A percentile compares a stretch with the other conserved stretches of the same genome.
Evolutionary conservation across 371 early-diverging fungal species (phyloP).

Genomic region (Mucor indicus): DNA sequence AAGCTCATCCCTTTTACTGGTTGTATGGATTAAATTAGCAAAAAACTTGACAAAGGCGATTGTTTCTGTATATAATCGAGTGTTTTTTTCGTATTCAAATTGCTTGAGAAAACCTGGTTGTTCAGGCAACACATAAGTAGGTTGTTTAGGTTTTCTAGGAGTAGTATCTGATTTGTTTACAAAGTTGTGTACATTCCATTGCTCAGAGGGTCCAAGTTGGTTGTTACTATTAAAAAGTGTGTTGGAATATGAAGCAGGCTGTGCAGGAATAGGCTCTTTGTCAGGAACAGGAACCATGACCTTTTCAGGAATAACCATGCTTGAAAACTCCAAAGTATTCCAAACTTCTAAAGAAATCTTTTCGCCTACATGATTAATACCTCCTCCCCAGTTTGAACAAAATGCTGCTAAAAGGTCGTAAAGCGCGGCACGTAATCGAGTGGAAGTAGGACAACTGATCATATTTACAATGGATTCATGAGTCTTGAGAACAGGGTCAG

Average conservation of each 20-base stretch:
- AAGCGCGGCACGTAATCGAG: conserved; percentile 17
- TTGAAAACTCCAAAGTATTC: conserved; percentile 23
- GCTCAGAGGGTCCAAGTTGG: background rate
- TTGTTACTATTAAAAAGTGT: background rate
- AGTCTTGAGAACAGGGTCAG: conserved; percentile 4
- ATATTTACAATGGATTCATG: conserved; percentile 19
- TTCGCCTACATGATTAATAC: conserved; percentile 18
- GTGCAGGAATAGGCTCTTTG: background rate
- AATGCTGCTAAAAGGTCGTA: conserved; percentile 27
- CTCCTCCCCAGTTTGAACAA: conserved; percentile 34
- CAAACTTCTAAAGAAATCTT: conserved; percentile 23
- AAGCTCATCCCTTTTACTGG: conserved; percentile 29
- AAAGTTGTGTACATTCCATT: background rate
- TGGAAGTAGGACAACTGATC: conserved; percentile 25
- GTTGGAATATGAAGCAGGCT: background rate
- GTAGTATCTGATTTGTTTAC: background rate
- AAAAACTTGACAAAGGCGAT: conserved; percentile 73
- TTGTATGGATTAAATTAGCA: conserved; percentile 64
- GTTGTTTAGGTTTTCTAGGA: background rate
- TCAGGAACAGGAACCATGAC: too few relatives aligned
- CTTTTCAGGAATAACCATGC: conserved; percentile 23
- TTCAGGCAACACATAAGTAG: conserved; percentile 5
- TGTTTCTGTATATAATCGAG: conserved; percentile 79
- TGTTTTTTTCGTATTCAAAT: conserved; percentile 35
- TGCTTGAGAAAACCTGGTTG: conserved; percentile 17